These are phyloP conservation scores for Venturia pyrina DNA, from an alignment of 2,329 filamentous ascomycete species.

Conservation along the genomic window DNA sequence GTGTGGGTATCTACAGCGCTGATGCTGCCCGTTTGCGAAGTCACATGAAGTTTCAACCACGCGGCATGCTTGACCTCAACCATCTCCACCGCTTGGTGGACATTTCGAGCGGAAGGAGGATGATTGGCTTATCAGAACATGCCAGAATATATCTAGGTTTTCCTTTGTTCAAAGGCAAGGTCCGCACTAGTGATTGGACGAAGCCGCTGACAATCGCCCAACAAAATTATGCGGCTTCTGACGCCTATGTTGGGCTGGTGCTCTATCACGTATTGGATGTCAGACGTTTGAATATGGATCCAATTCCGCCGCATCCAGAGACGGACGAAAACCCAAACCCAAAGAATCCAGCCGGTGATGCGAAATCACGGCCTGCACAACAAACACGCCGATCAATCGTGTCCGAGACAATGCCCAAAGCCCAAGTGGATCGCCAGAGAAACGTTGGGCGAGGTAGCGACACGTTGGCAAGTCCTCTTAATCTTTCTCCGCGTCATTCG, in stretches of 20 bases:
- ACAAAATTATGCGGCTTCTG: conserved; percentile 49
- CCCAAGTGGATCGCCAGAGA: neutral
- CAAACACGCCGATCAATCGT: neutral
- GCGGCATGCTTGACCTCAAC: conserved; percentile 69
- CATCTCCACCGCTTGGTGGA: conserved; percentile 66
- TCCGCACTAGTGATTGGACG: conserved; percentile 69
- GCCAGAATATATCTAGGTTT: conserved; percentile 61
- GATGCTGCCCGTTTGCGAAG: conserved; percentile 55
- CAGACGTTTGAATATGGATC: conserved; percentile 54
- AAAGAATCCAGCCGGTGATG: neutral
- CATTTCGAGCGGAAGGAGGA: conserved; percentile 56
- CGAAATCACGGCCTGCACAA: neutral
- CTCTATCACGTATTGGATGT: conserved; percentile 63
- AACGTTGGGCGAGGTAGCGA: no score
- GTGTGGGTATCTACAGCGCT: conserved; percentile 63
- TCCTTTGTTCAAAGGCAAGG: conserved; percentile 65
- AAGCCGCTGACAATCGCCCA: conserved; percentile 52
- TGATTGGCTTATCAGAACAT: conserved; percentile 58
- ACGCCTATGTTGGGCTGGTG: conserved; percentile 70
- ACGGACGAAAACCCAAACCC: conserved; percentile 22
- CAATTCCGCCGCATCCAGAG: conserved; percentile 61
- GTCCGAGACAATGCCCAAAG: neutral
- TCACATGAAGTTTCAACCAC: conserved; percentile 53
- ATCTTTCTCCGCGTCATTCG: neutral
- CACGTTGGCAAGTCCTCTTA: neutral